Percentiles rank a stretch among this genome's conserved stretches.
phyloP scores from a whole-genome alignment of 345 rosid species.

The Arabidopsis thaliana region DNA sequence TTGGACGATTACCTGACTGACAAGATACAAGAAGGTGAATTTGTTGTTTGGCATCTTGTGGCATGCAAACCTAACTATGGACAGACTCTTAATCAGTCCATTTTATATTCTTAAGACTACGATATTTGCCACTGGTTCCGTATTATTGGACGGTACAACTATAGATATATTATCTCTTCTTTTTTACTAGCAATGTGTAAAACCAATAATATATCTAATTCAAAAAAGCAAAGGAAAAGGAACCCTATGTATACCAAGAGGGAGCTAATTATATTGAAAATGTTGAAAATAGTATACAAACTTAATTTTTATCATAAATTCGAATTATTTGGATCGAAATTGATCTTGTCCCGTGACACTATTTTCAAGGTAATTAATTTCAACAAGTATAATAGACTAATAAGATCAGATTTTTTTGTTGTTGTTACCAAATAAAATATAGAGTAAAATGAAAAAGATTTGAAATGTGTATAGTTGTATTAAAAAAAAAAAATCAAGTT shows the following conservation, averaged over 20 bases:
- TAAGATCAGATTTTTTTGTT: background rate
- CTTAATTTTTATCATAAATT: background rate
- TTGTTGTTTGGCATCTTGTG: conserved; percentile 45
- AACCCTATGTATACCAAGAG: background rate
- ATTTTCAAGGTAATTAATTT: background rate
- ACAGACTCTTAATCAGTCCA: conserved; percentile 30
- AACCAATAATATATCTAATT: background rate
- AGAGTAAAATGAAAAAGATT: too few relatives aligned
- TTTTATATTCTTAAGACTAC: too few relatives aligned
- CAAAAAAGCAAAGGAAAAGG: background rate
- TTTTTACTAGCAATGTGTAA: background rate
- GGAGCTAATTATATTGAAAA: background rate
- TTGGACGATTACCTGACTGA: conserved; percentile 38
- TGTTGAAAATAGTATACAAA: background rate
- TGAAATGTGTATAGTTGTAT: background rate
- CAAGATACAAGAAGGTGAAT: conserved; percentile 46
- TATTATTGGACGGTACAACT: conserved; percentile 32
- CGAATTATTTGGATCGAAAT: background rate
- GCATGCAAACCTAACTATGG: conserved; percentile 51
- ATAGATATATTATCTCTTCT: background rate
- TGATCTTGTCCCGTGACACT: conserved; percentile 20
- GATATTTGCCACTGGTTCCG: conserved; percentile 22
- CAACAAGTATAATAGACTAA: background rate
- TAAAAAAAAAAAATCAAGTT: background rate
- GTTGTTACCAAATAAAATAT: too few relatives aligned